Base-by-base conservation (phyloP, 345 rosid species). In the Camelina neglecta region DNA sequence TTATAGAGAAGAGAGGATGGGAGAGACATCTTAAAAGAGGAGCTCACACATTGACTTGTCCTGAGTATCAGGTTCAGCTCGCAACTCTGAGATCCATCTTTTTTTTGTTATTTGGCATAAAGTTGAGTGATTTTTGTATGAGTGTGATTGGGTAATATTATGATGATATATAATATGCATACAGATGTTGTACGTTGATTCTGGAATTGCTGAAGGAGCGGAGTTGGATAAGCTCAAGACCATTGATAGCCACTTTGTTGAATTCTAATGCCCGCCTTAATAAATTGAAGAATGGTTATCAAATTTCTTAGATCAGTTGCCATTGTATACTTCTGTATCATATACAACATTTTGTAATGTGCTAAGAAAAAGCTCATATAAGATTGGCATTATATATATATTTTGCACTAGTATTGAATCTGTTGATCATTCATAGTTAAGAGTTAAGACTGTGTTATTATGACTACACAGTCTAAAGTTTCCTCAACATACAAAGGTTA, bases 181-280 rank as follows among this genome's bases (percentile, higher is more conserved):
- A 51, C 91, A 90, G 93, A 73, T 86, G 47, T 88, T 88, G 72
- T 88, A 86, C 71, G 85, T 92, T 57, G 96, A 92, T 74, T 75
- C 80, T 56, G 97, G 93, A 74, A 83, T 88, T 65, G 89, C 90
- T 26, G 76, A 59, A 54, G 83, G 80, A 63, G 90, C 82, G 69
- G 97, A 92, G 85, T 73, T 87, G 83, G 87, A 87, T 81, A 85
- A 86, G 83, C 93, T 92, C 59, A 90, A 86, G 84, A 85, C 81
- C 67, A 77, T 92, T 60, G 84, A 87, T 81, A 83, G 90, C 65
- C 58, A 41, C 63, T 86, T 84, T 73, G 69, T 88, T 60, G 80
- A 84, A 54, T 69, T 88, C 69, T 88, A 86, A 82, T 49, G 57
- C 16, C 29, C 16, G 58, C 38, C 58, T 16, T 38, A 5, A 38